phyloP scores from a whole-genome alignment of 148 eudicot species.

The Camellia lanceoleosa region DNA sequence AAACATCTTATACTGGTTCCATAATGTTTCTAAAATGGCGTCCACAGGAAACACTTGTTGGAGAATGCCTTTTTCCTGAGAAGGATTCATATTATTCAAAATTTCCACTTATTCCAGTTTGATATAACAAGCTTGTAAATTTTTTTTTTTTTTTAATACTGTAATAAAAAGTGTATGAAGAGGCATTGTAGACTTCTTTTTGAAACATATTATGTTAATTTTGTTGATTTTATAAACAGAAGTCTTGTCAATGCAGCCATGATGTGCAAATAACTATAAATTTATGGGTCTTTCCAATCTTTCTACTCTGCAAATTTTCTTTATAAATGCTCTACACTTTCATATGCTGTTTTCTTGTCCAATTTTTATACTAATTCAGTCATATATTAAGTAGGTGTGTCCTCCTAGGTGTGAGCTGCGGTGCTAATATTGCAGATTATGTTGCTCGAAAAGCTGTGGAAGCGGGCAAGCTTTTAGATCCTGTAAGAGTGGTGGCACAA shows the following conservation, averaged over 20 bases:
- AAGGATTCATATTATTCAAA: background rate
- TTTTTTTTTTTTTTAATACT: too few species aligned
- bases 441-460: slow-evolving; percentile 68
- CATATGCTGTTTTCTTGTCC: background rate
- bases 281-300: background rate
- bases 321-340: background rate
- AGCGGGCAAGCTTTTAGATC: slow-evolving; percentile 67
- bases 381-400: slow-evolving; percentile 53
- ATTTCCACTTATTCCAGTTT: background rate
- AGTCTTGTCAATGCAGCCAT: too few species aligned
- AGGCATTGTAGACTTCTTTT: background rate
- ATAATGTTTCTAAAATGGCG: background rate
- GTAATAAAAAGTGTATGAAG: background rate
- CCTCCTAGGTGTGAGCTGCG: slow-evolving; percentile 83
- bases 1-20: too few species aligned
- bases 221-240: background rate
- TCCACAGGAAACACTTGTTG: background rate
- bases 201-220: background rate
- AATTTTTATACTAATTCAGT: background rate
- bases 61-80: background rate
- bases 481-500: slow-evolving; percentile 81
- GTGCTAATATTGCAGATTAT: slow-evolving; percentile 79
- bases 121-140: background rate
- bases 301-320: background rate
- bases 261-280: too few species aligned